Percentiles rank a stretch among this genome's conserved stretches.
Conservation (phyloP, 129 eudicot genomes). For the Erigeron canadensis region DNA sequence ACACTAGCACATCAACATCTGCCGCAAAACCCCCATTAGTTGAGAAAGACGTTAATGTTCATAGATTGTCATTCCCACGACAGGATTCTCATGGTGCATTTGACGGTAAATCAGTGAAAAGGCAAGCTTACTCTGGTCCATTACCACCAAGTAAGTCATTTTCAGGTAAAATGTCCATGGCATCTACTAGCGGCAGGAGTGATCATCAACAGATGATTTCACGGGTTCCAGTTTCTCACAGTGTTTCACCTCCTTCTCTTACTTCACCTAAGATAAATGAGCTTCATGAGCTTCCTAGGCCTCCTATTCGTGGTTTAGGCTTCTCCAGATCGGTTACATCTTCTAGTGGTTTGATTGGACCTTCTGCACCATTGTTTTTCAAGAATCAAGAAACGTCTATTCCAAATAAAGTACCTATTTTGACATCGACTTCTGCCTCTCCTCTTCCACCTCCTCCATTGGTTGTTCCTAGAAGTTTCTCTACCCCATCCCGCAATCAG, state of each 20-base stretch:
- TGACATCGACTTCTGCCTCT: conserved; percentile 38
- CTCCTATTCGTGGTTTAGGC: conserved; percentile 34
- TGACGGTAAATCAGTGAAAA: no score
- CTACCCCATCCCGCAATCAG: conserved; percentile 32
- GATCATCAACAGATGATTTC: background rate
- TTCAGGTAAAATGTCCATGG: background rate
- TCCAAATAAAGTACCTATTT: conserved; percentile 37
- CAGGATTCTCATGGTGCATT: no score
- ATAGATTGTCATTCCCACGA: no score
- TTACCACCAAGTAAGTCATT: no score
- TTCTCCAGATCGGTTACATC: conserved; percentile 15
- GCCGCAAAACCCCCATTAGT: no score
- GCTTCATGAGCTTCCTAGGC: conserved; percentile 91
- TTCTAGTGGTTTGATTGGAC: conserved; percentile 35
- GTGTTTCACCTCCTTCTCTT: conserved; percentile 53
- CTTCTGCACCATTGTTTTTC: conserved; percentile 51
- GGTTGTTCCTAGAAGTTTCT: conserved; percentile 67
- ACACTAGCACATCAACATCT: no score
- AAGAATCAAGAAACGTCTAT: conserved; percentile 47
- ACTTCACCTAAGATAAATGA: conserved; percentile 72
- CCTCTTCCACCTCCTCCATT: conserved; percentile 69
- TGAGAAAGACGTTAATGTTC: no score
- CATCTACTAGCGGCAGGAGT: background rate
- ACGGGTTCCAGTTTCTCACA: conserved; percentile 29
- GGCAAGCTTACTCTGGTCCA: no score